Evolutionary conservation across 768 basidiomycete genomes (phyloP).

Genomic region (Coprinopsis marcescibilis): DNA sequence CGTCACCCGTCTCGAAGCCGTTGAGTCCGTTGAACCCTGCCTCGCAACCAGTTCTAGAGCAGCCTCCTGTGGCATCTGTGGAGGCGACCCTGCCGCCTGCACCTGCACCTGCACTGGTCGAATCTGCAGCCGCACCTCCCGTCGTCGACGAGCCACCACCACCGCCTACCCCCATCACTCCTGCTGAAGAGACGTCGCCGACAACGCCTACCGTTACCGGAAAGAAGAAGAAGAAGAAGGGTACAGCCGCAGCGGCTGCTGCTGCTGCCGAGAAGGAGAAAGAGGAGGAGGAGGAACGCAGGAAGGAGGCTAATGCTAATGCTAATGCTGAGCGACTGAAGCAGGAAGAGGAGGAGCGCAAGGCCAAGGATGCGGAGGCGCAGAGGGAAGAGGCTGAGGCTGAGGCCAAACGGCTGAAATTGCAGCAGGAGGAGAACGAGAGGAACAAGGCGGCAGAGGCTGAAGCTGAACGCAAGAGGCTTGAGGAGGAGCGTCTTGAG

Average conservation of each 20-base stretch:
- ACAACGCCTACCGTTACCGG: conserved; percentile 8
- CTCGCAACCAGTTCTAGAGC: conserved; percentile 13
- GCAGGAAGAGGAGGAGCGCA: conserved; percentile 18
- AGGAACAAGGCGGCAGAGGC: conserved; percentile 10
- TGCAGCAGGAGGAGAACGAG: conserved; percentile 27
- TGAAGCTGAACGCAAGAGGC: background rate
- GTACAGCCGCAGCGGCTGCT: conserved; percentile 3
- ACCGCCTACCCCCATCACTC: background rate
- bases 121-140: background rate
- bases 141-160: background rate
- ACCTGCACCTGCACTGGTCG: background rate
- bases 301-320: conserved; percentile 26
- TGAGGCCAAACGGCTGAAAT: conserved; percentile 7
- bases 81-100: background rate
- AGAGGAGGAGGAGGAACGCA: conserved; percentile 6
- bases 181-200: conserved; percentile 2
- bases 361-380: conserved; percentile 8
- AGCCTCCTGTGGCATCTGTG: background rate
- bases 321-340: conserved; percentile 51
- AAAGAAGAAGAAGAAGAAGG: conserved; percentile 5
- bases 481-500: conserved; percentile 26
- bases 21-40: conserved; percentile 32
- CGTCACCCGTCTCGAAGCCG: conserved; percentile 15
- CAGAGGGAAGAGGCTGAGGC: conserved; percentile 4
- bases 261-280: conserved; percentile 4